Evolutionary conservation across 441 rosid genomes (phyloP).

Genomic region (Adansonia gregorii): DNA sequence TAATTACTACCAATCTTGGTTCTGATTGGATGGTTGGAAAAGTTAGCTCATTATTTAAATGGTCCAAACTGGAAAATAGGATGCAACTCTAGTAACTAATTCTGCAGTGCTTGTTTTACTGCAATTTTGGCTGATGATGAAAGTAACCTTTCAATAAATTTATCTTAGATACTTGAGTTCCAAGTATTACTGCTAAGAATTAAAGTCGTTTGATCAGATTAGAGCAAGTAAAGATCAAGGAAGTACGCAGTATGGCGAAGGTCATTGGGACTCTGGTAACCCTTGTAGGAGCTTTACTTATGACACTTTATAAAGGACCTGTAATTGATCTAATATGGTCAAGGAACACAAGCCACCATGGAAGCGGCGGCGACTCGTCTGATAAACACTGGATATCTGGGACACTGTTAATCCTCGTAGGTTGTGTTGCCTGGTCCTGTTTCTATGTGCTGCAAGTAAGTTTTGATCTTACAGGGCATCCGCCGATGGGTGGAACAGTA

Average conservation of each 20-base stretch:
- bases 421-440: slow-evolving; percentile 70
- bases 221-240: slow-evolving; percentile 54
- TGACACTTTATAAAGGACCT: slow-evolving; percentile 75
- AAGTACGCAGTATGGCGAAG: slow-evolving; percentile 59
- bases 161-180: no score
- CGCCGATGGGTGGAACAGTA: background rate
- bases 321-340: slow-evolving; percentile 45
- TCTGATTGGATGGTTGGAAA: background rate
- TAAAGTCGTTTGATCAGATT: slow-evolving; percentile 37
- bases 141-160: no score
- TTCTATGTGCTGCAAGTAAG: slow-evolving; percentile 68
- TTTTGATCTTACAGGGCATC: background rate
- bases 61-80: background rate
- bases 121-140: no score
- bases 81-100: background rate
- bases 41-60: background rate
- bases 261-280: slow-evolving; percentile 59
- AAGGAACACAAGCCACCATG: slow-evolving; percentile 25
- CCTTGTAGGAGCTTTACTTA: slow-evolving; percentile 62
- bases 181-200: background rate
- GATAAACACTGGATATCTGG: slow-evolving; percentile 61
- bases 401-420: slow-evolving; percentile 60
- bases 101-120: no score
- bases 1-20: background rate
- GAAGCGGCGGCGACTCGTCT: slow-evolving; percentile 28